Percentiles rank a stretch among this genome's conserved stretches.
phyloP scores from a whole-genome alignment of 2,329 filamentous ascomycete species.

The Alternaria triticimaculans region DNA sequence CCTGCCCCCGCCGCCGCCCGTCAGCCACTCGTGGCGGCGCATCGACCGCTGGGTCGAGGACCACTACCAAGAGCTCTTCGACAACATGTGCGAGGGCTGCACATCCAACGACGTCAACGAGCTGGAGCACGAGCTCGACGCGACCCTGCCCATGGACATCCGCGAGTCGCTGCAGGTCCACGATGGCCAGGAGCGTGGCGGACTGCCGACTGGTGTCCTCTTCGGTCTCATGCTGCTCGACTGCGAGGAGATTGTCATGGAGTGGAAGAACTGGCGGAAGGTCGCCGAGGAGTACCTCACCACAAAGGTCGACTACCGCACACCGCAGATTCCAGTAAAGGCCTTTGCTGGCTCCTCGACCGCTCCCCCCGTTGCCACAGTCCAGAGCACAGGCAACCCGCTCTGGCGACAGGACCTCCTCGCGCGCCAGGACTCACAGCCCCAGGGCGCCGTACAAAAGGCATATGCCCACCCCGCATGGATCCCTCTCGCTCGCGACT shows the following conservation, averaged over 20 bases:
- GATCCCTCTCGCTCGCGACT: constrained; percentile 96
- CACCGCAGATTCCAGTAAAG: constrained; percentile 73
- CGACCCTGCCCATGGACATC: constrained; percentile 89
- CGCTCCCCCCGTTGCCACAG: constrained; percentile 66
- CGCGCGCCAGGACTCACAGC: constrained; percentile 85
- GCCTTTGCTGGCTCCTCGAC: constrained; percentile 74
- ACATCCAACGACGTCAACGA: constrained; percentile 96
- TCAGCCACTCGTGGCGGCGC: constrained; percentile 88
- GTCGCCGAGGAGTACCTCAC: constrained; percentile 90
- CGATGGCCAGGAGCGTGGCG: constrained; percentile 96
- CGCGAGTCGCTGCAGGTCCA: constrained; percentile 89
- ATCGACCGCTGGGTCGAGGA: constrained; percentile 95
- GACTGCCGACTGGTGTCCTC: constrained; percentile 87
- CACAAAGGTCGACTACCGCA: constrained; percentile 59
- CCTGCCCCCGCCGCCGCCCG: constrained; percentile 84
- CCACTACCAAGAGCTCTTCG: constrained; percentile 91
- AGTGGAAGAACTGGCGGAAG: constrained; percentile 95
- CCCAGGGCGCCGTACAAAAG: constrained; percentile 84
- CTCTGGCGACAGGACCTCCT: constrained; percentile 87
- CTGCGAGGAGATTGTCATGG: constrained; percentile 96
- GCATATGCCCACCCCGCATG: constrained; percentile 92
- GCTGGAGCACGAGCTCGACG: constrained; percentile 93
- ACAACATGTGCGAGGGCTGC: constrained; percentile 90
- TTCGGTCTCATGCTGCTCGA: constrained; percentile 96
- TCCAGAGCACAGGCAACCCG: constrained; percentile 62